Evolutionary conservation across 441 rosid genomes (phyloP).

Genomic region (Isatis lusitanica): DNA sequence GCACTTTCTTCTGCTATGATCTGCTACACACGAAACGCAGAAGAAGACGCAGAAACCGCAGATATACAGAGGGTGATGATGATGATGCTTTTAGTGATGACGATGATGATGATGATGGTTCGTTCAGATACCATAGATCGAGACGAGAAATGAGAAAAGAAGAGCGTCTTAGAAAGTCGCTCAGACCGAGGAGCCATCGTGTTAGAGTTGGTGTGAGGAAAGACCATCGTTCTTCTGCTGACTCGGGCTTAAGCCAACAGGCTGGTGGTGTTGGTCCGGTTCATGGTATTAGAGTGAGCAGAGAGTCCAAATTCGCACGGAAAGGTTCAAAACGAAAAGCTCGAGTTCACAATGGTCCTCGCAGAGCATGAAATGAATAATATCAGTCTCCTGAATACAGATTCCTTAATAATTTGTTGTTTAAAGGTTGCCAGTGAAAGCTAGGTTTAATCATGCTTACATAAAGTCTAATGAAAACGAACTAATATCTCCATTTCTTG

Average conservation of each 20-base stretch:
- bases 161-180: slow-evolving; percentile 43
- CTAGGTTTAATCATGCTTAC: background rate
- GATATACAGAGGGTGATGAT: slow-evolving; percentile 20
- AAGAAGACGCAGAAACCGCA: slow-evolving; percentile 18
- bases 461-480: background rate
- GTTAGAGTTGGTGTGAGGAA: slow-evolving; percentile 39
- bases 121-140: slow-evolving; percentile 9
- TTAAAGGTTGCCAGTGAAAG: background rate
- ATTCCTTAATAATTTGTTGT: background rate
- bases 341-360: slow-evolving; percentile 19
- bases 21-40: slow-evolving; percentile 28
- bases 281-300: slow-evolving; percentile 41
- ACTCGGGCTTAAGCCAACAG: slow-evolving; percentile 22
- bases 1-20: slow-evolving; percentile 39
- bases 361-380: background rate
- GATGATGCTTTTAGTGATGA: slow-evolving; percentile 12
- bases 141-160: slow-evolving; percentile 34
- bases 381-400: background rate
- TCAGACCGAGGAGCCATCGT: slow-evolving; percentile 48
- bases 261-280: slow-evolving; percentile 19
- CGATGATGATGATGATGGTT: slow-evolving; percentile 13
- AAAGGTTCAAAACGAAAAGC: slow-evolving; percentile 36
- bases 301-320: slow-evolving; percentile 43
- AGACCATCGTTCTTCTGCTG: slow-evolving; percentile 31
- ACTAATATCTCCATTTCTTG: no score